Percentiles rank a stretch among this genome's conserved stretches.
Evolutionary conservation across 805 yeast genomes (phyloP).

Genomic region (Yamadazyma insecticola): DNA sequence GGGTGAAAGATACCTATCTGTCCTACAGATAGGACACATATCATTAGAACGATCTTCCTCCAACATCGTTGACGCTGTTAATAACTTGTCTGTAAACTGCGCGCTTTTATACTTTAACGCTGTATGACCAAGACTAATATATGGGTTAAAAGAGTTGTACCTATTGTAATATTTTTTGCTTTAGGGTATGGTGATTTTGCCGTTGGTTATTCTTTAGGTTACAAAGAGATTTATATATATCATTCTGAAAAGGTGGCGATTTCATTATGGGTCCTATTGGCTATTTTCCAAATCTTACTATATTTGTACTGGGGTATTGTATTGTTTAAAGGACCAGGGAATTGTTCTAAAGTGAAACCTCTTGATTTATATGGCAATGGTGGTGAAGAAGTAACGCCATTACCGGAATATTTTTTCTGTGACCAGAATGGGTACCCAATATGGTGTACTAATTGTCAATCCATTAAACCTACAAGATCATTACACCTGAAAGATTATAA

Average conservation of each 20-base stretch:
- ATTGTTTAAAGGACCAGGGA: constrained; percentile 56
- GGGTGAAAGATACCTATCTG: constrained; percentile 90
- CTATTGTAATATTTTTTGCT: constrained; percentile 21
- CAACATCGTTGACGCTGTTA: too few species aligned
- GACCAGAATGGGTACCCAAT: constrained; percentile 70
- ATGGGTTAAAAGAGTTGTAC: constrained; percentile 15
- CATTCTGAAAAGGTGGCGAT: constrained; percentile 30
- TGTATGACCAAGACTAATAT: constrained; percentile 1
- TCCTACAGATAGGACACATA: constrained; percentile 96
- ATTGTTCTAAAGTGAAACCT: constrained; percentile 30
- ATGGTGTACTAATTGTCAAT: constrained; percentile 68
- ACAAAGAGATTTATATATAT: constrained; percentile 27
- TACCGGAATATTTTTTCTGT: constrained; percentile 63
- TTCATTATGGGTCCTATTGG: constrained; percentile 29
- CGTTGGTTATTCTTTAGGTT: constrained; percentile 41
- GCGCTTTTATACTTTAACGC: too few species aligned
- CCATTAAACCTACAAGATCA: constrained; percentile 61
- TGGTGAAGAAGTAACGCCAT: constrained; percentile 20
- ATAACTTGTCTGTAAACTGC: constrained; percentile 7
- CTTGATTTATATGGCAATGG: constrained; percentile 21
- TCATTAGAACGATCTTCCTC: constrained; percentile 56
- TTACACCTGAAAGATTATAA: constrained; percentile 61
- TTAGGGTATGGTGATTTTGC: constrained; percentile 43
- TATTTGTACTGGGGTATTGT: constrained; percentile 43
- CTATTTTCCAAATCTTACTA: constrained; percentile 15